Percentiles rank a stretch among this genome's conserved stretches.
Conservation (phyloP, 1,284 basidiomycete species). For the Ustilago sp. region DNA sequence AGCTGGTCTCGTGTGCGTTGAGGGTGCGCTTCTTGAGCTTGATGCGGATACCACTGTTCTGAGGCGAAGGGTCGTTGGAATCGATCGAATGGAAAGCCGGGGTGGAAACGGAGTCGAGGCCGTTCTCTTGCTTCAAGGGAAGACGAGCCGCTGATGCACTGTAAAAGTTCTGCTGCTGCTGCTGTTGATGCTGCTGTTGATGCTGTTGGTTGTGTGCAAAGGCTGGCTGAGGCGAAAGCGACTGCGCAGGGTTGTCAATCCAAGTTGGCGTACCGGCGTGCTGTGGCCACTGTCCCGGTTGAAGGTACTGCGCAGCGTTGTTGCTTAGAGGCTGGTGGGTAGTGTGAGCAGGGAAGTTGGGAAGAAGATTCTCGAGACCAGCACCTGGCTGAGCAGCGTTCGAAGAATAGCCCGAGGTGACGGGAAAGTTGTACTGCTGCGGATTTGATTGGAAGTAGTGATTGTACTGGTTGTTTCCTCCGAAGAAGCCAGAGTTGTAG, state of each 20-base stretch:
- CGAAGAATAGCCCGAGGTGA: background rate
- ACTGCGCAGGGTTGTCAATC: constrained; percentile 7
- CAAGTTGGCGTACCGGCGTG: background rate
- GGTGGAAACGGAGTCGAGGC: constrained; percentile 20
- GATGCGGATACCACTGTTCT: constrained; percentile 16
- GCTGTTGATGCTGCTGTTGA: background rate
- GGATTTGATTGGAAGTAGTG: background rate
- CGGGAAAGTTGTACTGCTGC: constrained; percentile 14
- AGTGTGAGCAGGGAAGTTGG: constrained; percentile 1
- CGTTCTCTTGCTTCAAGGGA: constrained; percentile 8
- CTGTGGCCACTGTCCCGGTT: constrained; percentile 14
- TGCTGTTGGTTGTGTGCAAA: background rate
- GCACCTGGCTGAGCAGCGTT: background rate
- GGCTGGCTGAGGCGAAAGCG: constrained; percentile 20
- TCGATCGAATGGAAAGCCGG: constrained; percentile 16
- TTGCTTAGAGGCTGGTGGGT: background rate
- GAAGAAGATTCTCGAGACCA: constrained; percentile 1
- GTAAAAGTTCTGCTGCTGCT: constrained; percentile 11
- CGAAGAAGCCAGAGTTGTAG: background rate
- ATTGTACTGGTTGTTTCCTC: constrained; percentile 2
- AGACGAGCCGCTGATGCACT: background rate
- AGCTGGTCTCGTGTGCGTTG: constrained; percentile 23
- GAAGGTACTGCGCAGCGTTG: constrained; percentile 12
- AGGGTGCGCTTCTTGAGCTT: constrained; percentile 32
- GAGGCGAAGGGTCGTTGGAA: constrained; percentile 18